A percentile compares a stretch with the other conserved stretches of the same genome.
phyloP scores from a whole-genome alignment of 345 rosid genomes.

The Excoecaria agallocha region DNA sequence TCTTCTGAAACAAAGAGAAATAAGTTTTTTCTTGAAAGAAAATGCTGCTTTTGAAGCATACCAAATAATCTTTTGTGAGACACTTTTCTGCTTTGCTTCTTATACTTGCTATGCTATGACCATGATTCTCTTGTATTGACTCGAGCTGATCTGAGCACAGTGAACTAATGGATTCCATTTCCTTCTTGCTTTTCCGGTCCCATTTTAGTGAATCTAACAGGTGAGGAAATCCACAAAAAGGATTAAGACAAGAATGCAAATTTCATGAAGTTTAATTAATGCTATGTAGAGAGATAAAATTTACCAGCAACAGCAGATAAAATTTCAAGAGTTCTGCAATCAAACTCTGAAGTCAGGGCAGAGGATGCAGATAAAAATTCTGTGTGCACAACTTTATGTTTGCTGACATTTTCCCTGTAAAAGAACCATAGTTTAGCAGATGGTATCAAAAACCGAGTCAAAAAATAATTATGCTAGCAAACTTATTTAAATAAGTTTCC shows the following conservation, averaged over 20 bases:
- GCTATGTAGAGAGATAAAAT: background rate
- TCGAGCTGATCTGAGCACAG: conserved; percentile 52
- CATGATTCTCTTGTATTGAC: conserved; percentile 55
- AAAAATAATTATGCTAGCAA: no score
- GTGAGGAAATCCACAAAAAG: background rate
- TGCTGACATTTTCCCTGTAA: conserved; percentile 45
- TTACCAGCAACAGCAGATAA: conserved; percentile 55
- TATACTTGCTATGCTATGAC: conserved; percentile 46
- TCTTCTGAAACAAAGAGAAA: no score
- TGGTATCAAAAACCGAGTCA: background rate
- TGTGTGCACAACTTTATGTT: conserved; percentile 37
- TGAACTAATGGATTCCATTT: conserved; percentile 49
- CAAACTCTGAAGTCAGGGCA: conserved; percentile 42
- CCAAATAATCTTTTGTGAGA: conserved; percentile 72
- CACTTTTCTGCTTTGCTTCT: conserved; percentile 66
- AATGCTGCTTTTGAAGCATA: conserved; percentile 20
- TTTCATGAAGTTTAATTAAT: background rate
- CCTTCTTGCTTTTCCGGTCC: conserved; percentile 58
- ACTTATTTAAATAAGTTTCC: no score
- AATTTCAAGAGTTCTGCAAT: conserved; percentile 39
- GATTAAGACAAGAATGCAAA: background rate
- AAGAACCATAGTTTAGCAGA: background rate
- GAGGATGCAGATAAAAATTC: conserved; percentile 48
- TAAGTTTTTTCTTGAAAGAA: no score
- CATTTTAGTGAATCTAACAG: conserved; percentile 50